Evolutionary conservation across 2,329 filamentous ascomycete species (phyloP).

Genomic region (Capronia americana): DNA sequence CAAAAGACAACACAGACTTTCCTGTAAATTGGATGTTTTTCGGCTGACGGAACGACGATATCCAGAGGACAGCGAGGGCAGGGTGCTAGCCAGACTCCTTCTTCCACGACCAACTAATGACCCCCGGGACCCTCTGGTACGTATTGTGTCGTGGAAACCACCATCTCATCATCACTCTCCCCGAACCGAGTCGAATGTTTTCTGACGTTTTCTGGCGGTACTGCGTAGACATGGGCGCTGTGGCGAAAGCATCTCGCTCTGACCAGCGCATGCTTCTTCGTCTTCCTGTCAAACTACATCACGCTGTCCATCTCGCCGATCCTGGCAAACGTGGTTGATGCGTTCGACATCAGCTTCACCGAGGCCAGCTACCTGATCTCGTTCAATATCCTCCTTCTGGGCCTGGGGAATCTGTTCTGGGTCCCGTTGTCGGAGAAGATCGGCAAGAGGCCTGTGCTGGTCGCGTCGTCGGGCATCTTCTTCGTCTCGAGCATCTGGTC

Average conservation of each 20-base stretch:
- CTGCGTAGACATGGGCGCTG: conserved; percentile 10
- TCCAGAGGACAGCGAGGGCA: conserved; percentile 21
- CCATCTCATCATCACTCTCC: too few species aligned
- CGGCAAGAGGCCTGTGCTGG: conserved; percentile 60
- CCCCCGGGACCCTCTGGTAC: conserved; percentile 22
- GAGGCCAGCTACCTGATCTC: conserved; percentile 44
- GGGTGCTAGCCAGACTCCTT: conserved; percentile 11
- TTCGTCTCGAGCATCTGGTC: conserved; percentile 63
- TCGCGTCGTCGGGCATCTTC: conserved; percentile 59
- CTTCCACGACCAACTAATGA: conserved; percentile 26
- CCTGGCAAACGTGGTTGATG: conserved; percentile 14
- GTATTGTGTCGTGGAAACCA: neutral
- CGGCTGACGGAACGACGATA: too few species aligned
- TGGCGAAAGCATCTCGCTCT: conserved; percentile 24
- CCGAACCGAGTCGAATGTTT: neutral
- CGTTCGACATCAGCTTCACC: conserved; percentile 16
- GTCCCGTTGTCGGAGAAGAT: conserved; percentile 62
- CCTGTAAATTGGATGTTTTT: too few species aligned
- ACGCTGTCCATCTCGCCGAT: conserved; percentile 19
- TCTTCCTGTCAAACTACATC: conserved; percentile 29
- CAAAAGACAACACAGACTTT: too few species aligned
- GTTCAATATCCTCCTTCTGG: conserved; percentile 60
- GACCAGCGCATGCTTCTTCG: conserved; percentile 19
- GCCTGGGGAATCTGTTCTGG: conserved; percentile 67
- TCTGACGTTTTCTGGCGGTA: neutral